A percentile compares a stretch with the other conserved stretches of the same genome.
Conservation (phyloP, 345 rosid species). For the Durio zibethinus region DNA sequence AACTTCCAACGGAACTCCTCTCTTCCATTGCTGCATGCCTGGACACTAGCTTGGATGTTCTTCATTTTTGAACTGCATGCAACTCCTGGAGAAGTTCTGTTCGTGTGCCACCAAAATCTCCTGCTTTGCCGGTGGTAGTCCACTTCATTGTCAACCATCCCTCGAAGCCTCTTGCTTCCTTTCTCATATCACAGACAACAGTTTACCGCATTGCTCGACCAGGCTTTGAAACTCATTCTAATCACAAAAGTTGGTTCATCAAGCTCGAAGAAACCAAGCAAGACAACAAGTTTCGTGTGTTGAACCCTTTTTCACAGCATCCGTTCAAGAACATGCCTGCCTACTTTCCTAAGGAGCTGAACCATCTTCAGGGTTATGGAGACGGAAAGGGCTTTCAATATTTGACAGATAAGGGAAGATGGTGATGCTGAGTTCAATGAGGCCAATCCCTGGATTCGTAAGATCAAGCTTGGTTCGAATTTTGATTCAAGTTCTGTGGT, state of each 20-base stretch:
- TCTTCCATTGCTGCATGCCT: not conserved
- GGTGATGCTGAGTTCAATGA: not conserved
- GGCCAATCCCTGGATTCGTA: not conserved
- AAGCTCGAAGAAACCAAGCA: conserved; percentile 16
- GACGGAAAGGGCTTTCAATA: not conserved
- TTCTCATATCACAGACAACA: not conserved
- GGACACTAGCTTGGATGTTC: not conserved
- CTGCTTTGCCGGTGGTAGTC: not conserved
- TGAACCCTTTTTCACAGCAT: conserved; percentile 6
- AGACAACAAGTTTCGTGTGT: not conserved
- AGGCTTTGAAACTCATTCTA: not conserved
- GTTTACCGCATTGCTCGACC: conserved; percentile 11
- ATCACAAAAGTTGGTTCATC: conserved; percentile 13
- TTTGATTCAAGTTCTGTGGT: not conserved
- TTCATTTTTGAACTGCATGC: conserved; percentile 19
- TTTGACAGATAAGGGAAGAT: not conserved
- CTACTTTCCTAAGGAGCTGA: conserved; percentile 1
- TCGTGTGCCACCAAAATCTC: not conserved
- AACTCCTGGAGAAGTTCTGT: conserved; percentile 4
- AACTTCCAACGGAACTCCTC: conserved; percentile 13
- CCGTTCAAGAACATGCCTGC: not conserved
- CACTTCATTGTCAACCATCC: not conserved
- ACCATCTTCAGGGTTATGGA: conserved; percentile 5
- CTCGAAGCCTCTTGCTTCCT: not conserved
- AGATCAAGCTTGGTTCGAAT: not conserved